Evolutionary conservation across 2,329 filamentous ascomycete genomes (phyloP), one percentile per base, ranked within the genome.

Genomic region (Arthroderma sp.): DNA sequence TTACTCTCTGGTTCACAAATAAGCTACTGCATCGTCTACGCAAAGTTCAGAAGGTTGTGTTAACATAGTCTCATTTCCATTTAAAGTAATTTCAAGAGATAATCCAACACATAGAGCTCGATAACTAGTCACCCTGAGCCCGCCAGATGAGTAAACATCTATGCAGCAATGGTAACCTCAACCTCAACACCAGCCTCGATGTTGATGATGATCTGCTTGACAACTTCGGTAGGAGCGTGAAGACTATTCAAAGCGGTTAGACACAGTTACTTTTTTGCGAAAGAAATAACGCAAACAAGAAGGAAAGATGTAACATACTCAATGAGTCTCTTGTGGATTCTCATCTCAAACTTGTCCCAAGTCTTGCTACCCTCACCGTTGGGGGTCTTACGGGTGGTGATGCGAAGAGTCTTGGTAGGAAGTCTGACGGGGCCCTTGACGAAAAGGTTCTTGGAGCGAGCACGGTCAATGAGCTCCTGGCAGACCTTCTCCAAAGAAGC

Each of bases 331-430:
- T 95, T 95, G 81, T 95, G 87, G 69, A 95, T 94, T 75, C 89
- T 83, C 87, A 98, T 93, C 83, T 98, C 89, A 72, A 77, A 98
- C 71, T 78, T 82, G 70, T 96, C 91, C 91, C 91, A 98, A 66
- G 91, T 98, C 86, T 98, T 98, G 72, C 84, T 93, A 75, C 91
- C 91, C 81, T 98, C 91, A 84, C 91, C 91, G 74, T 85, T 91
- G 69, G 91, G 91, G 56, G 91, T 96, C 84, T 98, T 98, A 66
- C 91, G 84, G 77, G 91, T 94, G 68, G 85, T 86, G 77, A 94
- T 80, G 78, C 91, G 86, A 64, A 96, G 80, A 69, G 80, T 86
- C 83, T 95, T 94, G 76, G 88, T 95, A 62, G 91, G 87, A 63
- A 95, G 83, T 66, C 89, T 87, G 71, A 96, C 89, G 68, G 89